phyloP scores from a whole-genome alignment of 129 eudicot species.

The Cynara cardunculus region DNA sequence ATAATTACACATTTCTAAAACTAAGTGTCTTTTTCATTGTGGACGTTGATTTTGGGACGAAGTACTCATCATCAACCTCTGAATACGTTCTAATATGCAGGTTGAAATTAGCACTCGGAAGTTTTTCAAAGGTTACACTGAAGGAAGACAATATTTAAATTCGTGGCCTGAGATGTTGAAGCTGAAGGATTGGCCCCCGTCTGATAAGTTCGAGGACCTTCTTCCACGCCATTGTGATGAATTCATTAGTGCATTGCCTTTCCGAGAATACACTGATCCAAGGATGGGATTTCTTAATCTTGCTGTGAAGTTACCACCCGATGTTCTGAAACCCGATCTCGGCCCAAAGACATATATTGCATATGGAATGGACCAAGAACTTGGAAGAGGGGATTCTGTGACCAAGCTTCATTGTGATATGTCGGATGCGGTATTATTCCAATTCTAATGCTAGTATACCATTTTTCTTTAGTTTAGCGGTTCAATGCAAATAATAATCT shows the following conservation, averaged over 20 bases:
- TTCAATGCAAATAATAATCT: too few relatives aligned
- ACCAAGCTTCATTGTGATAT: slow-evolving; percentile 85
- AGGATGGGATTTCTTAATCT: slow-evolving; percentile 67
- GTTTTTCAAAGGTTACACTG: slow-evolving; percentile 64
- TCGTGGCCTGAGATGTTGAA: slow-evolving; percentile 85
- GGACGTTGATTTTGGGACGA: background rate
- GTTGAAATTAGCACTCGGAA: slow-evolving; percentile 51
- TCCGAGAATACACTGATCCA: slow-evolving; percentile 72
- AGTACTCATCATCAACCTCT: background rate
- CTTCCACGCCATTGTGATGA: slow-evolving; percentile 82
- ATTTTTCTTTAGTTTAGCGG: too few relatives aligned
- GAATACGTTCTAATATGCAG: slow-evolving; percentile 32
- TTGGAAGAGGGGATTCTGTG: slow-evolving; percentile 83
- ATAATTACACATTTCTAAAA: too few relatives aligned
- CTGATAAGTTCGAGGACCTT: slow-evolving; percentile 61
- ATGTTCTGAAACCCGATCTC: slow-evolving; percentile 60
- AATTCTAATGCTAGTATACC: background rate
- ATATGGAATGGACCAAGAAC: slow-evolving; percentile 71
- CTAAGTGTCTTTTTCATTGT: background rate
- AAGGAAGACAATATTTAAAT: slow-evolving; percentile 52
- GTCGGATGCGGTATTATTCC: slow-evolving; percentile 82
- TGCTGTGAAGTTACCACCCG: slow-evolving; percentile 63
- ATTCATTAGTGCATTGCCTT: slow-evolving; percentile 75
- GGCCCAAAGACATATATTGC: slow-evolving; percentile 92
- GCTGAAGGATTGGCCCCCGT: slow-evolving; percentile 87